Evolutionary conservation across 306 rosid genomes (phyloP).

Genomic region (Crotalaria pallida): DNA sequence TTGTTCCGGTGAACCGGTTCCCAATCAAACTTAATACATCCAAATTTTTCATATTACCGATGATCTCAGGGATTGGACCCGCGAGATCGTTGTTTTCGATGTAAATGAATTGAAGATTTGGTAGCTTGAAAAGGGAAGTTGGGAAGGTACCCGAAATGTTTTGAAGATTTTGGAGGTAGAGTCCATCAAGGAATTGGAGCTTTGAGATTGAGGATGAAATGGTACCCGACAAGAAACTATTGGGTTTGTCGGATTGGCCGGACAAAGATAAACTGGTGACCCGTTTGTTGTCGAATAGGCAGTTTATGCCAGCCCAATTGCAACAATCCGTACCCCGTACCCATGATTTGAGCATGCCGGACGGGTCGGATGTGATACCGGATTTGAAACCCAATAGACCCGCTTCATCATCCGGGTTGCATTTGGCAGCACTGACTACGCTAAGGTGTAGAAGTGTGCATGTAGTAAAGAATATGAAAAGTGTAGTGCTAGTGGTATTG

Average conservation of each 20-base stretch:
- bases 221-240: conserved; percentile 39
- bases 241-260: conserved; percentile 39
- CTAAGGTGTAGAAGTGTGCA: background rate
- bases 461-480: conserved; percentile 4
- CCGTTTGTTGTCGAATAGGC: conserved; percentile 37
- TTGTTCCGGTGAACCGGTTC: conserved; percentile 57
- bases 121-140: conserved; percentile 27
- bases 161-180: conserved; percentile 51
- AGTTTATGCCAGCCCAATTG: conserved; percentile 49
- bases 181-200: conserved; percentile 38
- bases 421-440: conserved; percentile 42
- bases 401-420: conserved; percentile 52
- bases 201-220: conserved; percentile 63
- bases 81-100: conserved; percentile 60
- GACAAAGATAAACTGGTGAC: conserved; percentile 29
- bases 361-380: conserved; percentile 68
- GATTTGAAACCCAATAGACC: conserved; percentile 73
- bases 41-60: conserved; percentile 42
- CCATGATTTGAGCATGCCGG: conserved; percentile 56
- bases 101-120: conserved; percentile 39
- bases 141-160: conserved; percentile 70
- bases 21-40: conserved; percentile 32
- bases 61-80: conserved; percentile 48
- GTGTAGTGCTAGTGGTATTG: background rate
- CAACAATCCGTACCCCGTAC: conserved; percentile 60